Percentiles rank a stretch among this genome's conserved stretches.
Conservation (phyloP, 129 eudicot species). For the Chrysanthemum makinoi region DNA sequence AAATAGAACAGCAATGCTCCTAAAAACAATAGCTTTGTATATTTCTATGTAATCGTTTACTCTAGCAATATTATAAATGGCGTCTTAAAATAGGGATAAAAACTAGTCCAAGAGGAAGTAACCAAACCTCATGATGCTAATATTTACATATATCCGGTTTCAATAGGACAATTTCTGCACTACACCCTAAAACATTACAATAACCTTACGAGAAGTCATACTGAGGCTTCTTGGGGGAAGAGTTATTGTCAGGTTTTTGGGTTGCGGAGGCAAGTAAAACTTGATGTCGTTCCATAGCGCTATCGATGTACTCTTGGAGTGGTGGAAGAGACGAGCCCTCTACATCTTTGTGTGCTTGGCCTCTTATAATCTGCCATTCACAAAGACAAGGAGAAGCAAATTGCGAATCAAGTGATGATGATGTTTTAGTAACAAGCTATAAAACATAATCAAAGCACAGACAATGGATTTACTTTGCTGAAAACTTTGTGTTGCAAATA, state of each 20-base stretch:
- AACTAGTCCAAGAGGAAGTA: not conserved
- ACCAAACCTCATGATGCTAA: not conserved
- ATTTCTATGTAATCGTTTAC: no score
- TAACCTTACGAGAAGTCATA: conserved; percentile 39
- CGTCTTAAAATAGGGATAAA: not conserved
- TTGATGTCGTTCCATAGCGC: conserved; percentile 56
- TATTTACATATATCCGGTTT: conserved; percentile 7
- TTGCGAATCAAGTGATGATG: not conserved
- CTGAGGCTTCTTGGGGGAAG: conserved; percentile 40
- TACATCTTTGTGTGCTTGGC: conserved; percentile 54
- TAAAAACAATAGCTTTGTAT: no score
- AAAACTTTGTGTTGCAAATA: not conserved
- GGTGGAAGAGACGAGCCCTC: conserved; percentile 70
- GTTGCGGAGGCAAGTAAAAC: conserved; percentile 39
- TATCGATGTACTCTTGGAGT: conserved; percentile 62
- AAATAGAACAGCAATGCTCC: no score
- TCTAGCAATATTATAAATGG: no score
- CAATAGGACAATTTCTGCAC: no score
- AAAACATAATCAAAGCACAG: not conserved
- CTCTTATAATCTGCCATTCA: conserved; percentile 64
- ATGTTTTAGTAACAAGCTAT: no score
- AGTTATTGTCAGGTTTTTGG: conserved; percentile 27
- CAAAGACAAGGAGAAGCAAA: not conserved
- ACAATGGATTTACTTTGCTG: not conserved
- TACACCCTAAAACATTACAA: no score